Evolutionary conservation across 2,329 filamentous ascomycete genomes (phyloP).

Genomic region (Sclerotiophoma versabilis): DNA sequence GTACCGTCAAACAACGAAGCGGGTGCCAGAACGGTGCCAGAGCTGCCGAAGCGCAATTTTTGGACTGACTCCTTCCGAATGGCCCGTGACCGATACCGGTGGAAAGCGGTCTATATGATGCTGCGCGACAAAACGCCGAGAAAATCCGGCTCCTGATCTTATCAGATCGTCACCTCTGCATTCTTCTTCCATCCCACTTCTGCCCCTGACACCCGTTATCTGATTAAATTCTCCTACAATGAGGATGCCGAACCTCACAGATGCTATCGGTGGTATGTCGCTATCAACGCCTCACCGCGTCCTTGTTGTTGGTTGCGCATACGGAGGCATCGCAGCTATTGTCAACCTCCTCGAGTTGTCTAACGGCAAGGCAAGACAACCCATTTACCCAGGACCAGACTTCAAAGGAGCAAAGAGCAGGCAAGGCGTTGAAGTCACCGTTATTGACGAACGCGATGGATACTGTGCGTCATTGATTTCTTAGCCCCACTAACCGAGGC

Average conservation of each 20-base stretch:
- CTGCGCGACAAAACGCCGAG: conserved; percentile 28
- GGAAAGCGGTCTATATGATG: background rate
- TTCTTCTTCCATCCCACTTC: conserved; percentile 2
- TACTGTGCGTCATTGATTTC: conserved; percentile 66
- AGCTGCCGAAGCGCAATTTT: conserved; percentile 2
- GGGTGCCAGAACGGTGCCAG: background rate
- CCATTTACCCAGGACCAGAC: conserved; percentile 45
- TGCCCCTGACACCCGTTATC: conserved; percentile 8
- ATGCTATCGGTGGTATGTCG: conserved; percentile 36
- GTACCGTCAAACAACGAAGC: conserved; percentile 13
- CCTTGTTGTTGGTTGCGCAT: conserved; percentile 74
- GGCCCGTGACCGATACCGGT: conserved; percentile 25
- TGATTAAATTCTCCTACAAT: conserved; percentile 32
- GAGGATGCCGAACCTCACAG: conserved; percentile 37
- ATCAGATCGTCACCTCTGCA: conserved; percentile 44
- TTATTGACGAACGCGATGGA: conserved; percentile 83
- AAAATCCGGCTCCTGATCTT: conserved; percentile 33
- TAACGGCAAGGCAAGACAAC: conserved; percentile 62
- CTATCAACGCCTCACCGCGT: conserved; percentile 52
- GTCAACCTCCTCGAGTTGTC: conserved; percentile 73
- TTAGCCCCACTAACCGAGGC: conserved; percentile 28
- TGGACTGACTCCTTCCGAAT: conserved; percentile 1
- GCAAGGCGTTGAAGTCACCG: conserved; percentile 71
- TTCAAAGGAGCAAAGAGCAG: conserved; percentile 49
- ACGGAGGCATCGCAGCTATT: conserved; percentile 72